Base-by-base conservation (phyloP, 176 grass and related monocot species). In the Aegilops bicornis region DNA sequence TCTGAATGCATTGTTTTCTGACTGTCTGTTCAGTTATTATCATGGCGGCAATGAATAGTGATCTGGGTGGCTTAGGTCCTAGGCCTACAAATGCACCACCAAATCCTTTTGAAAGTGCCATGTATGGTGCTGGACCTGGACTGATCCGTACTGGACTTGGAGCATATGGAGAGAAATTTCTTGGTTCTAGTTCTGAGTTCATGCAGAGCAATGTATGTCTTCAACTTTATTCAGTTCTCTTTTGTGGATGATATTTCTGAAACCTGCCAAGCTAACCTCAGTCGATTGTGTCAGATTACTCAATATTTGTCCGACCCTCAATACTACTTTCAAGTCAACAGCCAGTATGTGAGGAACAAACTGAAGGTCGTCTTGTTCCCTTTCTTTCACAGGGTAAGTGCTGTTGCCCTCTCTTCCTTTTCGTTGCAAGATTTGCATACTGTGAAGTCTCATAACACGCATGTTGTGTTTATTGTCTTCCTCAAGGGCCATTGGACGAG, bases 281-380 rank as follows among this genome's bases (percentile, higher is more conserved):
- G 25, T 63, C 3, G 5, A 29, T 63, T 84, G 59, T 82, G 16
- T 67, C 91, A 97, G 93, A 90, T 95, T 84, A 92, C 85, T 77
- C 79, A 84, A 78, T 90, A 95, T 86, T 89, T 95, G 39, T 98
- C 95, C 24, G 25, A 98, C 22, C 93, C 95, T 37, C 91, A 95
- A 31, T 98, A 95, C 75, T 95, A 98, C 69, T 95, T 98, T 91
- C 91, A 98, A 87, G 95, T 98, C 59, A 98, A 98, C 80, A 94
- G 87, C 19, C 93, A 98, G 85, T 95, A 98, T 60, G 91, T 93
- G 77, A 82, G 93, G 83, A 98, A 98, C 91, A 98, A 98, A 82
- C 75, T 98, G 79, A 98, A 95, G 89, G 91, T 98, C 52, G 89
- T 95, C 82, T 80, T 98, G 59, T 91, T 98, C 61, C 93, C 95